Conservation (phyloP, 2,329 filamentous ascomycete species). For the Penicillium sclerotigenum region DNA sequence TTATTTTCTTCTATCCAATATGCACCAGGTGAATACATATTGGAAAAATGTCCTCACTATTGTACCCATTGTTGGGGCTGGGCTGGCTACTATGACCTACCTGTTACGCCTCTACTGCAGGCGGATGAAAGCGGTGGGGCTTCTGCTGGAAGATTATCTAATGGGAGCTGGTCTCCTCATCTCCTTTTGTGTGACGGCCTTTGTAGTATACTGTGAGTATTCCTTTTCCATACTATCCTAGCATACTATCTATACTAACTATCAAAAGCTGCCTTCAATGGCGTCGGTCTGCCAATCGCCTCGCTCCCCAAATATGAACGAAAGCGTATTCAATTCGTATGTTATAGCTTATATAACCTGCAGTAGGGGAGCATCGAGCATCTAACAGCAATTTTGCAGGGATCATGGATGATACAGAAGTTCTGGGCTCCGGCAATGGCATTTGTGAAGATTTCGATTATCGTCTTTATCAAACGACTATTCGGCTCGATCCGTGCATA, state of each 20-base stretch:
- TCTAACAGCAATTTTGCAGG: background rate
- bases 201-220: constrained; percentile 10
- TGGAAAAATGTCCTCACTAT: constrained; percentile 17
- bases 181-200: constrained; percentile 15
- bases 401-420: constrained; percentile 20
- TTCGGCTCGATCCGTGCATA: constrained; percentile 6
- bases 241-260: background rate
- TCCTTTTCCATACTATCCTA: too few relatives aligned
- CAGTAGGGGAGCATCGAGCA: background rate
- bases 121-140: background rate
- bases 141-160: constrained; percentile 15
- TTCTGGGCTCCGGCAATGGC: constrained; percentile 18
- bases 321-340: background rate
- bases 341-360: background rate
- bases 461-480: constrained; percentile 16
- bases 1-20: background rate
- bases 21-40: background rate
- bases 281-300: background rate
- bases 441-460: constrained; percentile 21
- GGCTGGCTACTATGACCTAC: constrained; percentile 15
- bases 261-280: constrained; percentile 13
- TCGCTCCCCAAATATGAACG: background rate
- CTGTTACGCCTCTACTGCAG: constrained; percentile 16
- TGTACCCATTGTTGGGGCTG: constrained; percentile 14
- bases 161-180: constrained; percentile 16